Conservation (phyloP, 108 stramenopile species). For the Pelagomonas calceolata region DNA sequence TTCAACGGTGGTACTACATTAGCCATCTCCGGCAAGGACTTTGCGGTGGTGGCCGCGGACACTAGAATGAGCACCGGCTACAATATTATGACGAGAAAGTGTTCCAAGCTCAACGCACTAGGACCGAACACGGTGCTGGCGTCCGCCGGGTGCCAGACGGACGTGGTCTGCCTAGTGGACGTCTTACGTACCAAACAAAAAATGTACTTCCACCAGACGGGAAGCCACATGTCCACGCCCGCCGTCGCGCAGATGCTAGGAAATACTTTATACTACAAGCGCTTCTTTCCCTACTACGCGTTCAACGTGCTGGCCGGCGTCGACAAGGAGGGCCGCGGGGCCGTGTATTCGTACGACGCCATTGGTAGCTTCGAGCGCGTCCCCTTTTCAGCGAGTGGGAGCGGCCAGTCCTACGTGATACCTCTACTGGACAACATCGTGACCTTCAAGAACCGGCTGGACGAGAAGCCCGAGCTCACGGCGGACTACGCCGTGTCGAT, state of each 20-base stretch:
- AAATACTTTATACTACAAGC: conserved; percentile 86
- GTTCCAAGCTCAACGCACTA: conserved; percentile 43
- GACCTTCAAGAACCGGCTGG: conserved; percentile 75
- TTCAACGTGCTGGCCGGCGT: conserved; percentile 93
- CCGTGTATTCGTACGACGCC: conserved; percentile 94
- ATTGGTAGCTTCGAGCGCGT: conserved; percentile 89
- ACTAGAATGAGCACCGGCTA: conserved; percentile 83
- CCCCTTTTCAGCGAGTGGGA: conserved; percentile 65
- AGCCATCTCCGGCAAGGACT: conserved; percentile 77
- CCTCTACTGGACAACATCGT: conserved; percentile 91
- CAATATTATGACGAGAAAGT: conserved; percentile 76
- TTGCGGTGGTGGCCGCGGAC: conserved; percentile 89
- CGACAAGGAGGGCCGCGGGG: conserved; percentile 88
- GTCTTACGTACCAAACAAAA: conserved; percentile 54
- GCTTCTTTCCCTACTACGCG: conserved; percentile 98
- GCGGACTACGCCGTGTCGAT: conserved; percentile 81
- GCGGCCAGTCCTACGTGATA: conserved; percentile 77
- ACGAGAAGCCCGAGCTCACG: conserved; percentile 65
- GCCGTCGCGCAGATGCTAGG: conserved; percentile 88
- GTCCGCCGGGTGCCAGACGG: conserved; percentile 61
- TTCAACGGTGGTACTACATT: conserved; percentile 83
- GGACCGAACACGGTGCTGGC: not conserved
- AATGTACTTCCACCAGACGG: conserved; percentile 86
- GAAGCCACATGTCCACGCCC: conserved; percentile 77
- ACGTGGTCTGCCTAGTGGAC: conserved; percentile 79